Conservation (phyloP, 2,329 filamentous ascomycete species). For the Hyphodiscus sp. region DNA sequence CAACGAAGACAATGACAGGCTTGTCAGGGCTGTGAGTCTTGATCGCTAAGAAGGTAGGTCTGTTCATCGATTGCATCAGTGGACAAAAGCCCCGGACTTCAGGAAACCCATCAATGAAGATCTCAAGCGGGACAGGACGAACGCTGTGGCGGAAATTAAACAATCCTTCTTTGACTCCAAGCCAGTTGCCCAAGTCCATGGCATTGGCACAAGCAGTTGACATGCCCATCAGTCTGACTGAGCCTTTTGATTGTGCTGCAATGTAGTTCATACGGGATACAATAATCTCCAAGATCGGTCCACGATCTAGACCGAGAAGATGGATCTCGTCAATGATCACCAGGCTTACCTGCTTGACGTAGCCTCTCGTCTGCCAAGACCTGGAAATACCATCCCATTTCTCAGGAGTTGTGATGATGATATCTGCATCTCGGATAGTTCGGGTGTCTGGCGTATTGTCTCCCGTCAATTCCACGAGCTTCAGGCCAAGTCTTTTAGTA, state of each 20-base stretch:
- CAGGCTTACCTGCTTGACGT: conserved; percentile 88
- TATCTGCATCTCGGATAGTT: conserved; percentile 91
- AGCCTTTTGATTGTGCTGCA: conserved; percentile 82
- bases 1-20: conserved; percentile 96
- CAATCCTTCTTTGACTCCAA: conserved; percentile 89
- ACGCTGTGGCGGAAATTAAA: conserved; percentile 99
- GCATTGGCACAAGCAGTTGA: conserved; percentile 97
- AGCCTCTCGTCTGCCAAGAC: conserved; percentile 96
- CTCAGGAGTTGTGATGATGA: conserved; percentile 98
- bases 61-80: conserved; percentile 98
- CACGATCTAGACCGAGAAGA: conserved; percentile 89
- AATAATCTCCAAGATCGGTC: conserved; percentile 97
- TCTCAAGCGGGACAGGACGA: conserved; percentile 88
- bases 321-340: conserved; percentile 99
- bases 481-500: conserved; percentile 75
- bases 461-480: conserved; percentile 90
- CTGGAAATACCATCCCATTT: conserved; percentile 99
- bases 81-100: conserved; percentile 94
- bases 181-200: conserved; percentile 88
- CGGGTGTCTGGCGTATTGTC: conserved; percentile 97
- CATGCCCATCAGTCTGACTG: conserved; percentile 93
- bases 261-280: conserved; percentile 97
- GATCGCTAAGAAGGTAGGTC: conserved; percentile 91
- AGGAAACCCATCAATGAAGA: conserved; percentile 96
- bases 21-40: conserved; percentile 95